Evolutionary conservation across 179 eudicot genomes (phyloP).

Genomic region (Corrigiola litoralis): DNA sequence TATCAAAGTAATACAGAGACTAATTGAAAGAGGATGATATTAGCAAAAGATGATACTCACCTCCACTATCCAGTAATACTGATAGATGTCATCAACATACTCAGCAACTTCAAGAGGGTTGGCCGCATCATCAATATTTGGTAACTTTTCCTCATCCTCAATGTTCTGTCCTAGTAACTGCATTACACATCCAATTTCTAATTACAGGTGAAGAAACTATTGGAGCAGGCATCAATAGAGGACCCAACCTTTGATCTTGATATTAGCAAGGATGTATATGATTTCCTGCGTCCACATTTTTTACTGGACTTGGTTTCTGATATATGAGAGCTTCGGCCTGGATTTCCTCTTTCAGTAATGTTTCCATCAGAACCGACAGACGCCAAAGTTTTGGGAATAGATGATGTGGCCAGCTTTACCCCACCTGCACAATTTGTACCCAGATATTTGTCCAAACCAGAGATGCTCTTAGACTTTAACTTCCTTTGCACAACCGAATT

Average conservation of each 20-base stretch:
- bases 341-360: conserved; percentile 24
- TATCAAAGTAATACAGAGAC: background rate
- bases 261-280: conserved; percentile 64
- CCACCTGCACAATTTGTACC: conserved; percentile 29
- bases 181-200: conserved; percentile 16
- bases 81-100: conserved; percentile 92
- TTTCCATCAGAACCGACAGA: conserved; percentile 24
- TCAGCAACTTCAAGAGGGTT: conserved; percentile 95
- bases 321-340: conserved; percentile 20
- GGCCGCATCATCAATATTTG: conserved; percentile 58
- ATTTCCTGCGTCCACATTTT: conserved; percentile 66
- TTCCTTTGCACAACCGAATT: conserved; percentile 26
- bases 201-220: conserved; percentile 7
- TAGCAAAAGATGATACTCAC: conserved; percentile 25
- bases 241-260: conserved; percentile 63
- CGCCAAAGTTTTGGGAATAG: conserved; percentile 23
- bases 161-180: conserved; percentile 44
- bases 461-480: conserved; percentile 29
- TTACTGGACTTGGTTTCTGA: conserved; percentile 27
- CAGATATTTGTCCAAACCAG: conserved; percentile 28
- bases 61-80: conserved; percentile 88
- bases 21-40: background rate
- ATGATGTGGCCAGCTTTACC: conserved; percentile 26
- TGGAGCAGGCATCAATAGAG: background rate
- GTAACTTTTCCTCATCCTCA: conserved; percentile 45